phyloP scores from a whole-genome alignment of 2,329 filamentous ascomycete species.

The Bipolaris oryzae region DNA sequence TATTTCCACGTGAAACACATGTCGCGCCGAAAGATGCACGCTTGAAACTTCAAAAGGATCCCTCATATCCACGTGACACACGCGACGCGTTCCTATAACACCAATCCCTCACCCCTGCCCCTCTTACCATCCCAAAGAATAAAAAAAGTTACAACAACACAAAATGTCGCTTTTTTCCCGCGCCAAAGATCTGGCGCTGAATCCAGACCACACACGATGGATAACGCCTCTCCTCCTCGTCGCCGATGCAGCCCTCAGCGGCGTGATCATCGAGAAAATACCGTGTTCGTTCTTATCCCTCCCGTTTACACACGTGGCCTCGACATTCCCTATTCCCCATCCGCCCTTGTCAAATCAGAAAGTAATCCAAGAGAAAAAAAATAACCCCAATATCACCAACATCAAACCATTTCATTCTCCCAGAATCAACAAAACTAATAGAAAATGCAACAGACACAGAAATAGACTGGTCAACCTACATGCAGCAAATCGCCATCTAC shows the following conservation, averaged over 20 bases:
- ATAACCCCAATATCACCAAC: too few relatives aligned
- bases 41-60: slow-evolving; percentile 28
- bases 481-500: slow-evolving; percentile 86
- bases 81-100: slow-evolving; percentile 27
- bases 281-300: slow-evolving; percentile 70
- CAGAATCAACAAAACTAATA: too few relatives aligned
- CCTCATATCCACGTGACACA: slow-evolving; percentile 31
- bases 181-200: slow-evolving; percentile 52
- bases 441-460: slow-evolving; percentile 73
- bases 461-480: slow-evolving; percentile 97
- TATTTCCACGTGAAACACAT: slow-evolving; percentile 34
- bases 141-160: neutral
- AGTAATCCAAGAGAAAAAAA: too few relatives aligned
- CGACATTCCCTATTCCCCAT: neutral
- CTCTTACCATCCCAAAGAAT: neutral
- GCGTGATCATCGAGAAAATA: slow-evolving; percentile 77
- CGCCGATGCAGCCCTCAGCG: slow-evolving; percentile 74
- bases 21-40: slow-evolving; percentile 27
- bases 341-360: too few relatives aligned
- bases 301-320: slow-evolving; percentile 30
- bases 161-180: slow-evolving; percentile 48
- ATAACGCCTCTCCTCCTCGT: slow-evolving; percentile 70
- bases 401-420: neutral
- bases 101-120: slow-evolving; percentile 15
- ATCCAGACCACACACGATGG: slow-evolving; percentile 65